These are phyloP conservation scores for Pancytospora philotis DNA, from an alignment of 371 early-diverging fungal genomes.

Conservation along the genomic window DNA sequence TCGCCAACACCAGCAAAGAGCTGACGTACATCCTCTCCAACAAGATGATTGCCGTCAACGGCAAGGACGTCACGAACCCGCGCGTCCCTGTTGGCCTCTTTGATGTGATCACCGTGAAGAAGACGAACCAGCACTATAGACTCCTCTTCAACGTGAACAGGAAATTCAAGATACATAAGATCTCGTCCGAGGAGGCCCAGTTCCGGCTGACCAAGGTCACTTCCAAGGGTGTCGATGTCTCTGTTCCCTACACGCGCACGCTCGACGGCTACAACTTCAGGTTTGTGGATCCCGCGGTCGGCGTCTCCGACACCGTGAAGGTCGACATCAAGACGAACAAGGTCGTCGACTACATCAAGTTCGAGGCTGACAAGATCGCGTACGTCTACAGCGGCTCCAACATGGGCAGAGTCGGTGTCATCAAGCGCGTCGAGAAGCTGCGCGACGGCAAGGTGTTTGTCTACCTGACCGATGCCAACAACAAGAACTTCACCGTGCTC, in stretches of 20 bases:
- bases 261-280: constrained; percentile 98
- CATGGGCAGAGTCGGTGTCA: constrained; percentile 94
- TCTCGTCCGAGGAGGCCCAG: constrained; percentile 90
- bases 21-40: constrained; percentile 86
- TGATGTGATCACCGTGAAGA: constrained; percentile 94
- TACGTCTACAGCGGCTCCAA: constrained; percentile 94
- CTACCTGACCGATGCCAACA: constrained; percentile 76
- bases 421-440: constrained; percentile 88
- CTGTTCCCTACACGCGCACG: constrained; percentile 85
- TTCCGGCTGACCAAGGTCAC: constrained; percentile 96
- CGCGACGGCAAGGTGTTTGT: constrained; percentile 87
- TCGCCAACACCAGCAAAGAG: constrained; percentile 92
- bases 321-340: constrained; percentile 80
- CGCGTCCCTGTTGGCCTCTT: constrained; percentile 98
- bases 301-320: constrained; percentile 95
- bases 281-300: constrained; percentile 94
- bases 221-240: constrained; percentile 71
- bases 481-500: constrained; percentile 76
- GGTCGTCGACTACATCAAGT: constrained; percentile 80
- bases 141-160: constrained; percentile 94
- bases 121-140: constrained; percentile 96
- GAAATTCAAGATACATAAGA: constrained; percentile 95
- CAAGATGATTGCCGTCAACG: constrained; percentile 93
- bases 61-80: constrained; percentile 88
- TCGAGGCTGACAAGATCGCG: constrained; percentile 83